Evolutionary conservation across 2,329 filamentous ascomycete species (phyloP).

Genomic region (Aspergillus amoenus): DNA sequence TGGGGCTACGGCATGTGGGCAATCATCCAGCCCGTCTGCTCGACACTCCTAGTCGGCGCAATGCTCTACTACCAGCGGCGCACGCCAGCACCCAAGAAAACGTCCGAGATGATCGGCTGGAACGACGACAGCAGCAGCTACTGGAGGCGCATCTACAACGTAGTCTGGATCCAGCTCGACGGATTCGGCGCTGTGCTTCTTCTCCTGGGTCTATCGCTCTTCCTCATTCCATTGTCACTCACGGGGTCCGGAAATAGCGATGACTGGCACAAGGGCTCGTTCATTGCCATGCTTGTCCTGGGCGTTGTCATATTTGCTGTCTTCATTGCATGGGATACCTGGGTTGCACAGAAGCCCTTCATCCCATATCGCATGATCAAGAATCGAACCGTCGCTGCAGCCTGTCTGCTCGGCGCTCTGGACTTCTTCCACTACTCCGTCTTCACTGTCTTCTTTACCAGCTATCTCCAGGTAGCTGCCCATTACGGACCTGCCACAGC

Average conservation of each 20-base stretch:
- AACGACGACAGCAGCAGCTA: background rate
- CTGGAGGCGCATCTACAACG: conserved; percentile 19
- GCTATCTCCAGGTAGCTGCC: conserved; percentile 42
- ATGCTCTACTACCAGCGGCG: conserved; percentile 35
- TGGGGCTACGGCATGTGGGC: conserved; percentile 48
- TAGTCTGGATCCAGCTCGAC: conserved; percentile 32
- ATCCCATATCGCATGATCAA: conserved; percentile 40
- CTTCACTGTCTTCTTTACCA: conserved; percentile 44
- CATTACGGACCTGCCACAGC: conserved; percentile 37
- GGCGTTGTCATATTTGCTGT: conserved; percentile 24
- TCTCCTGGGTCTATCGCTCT: conserved; percentile 33
- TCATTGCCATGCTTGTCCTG: conserved; percentile 40
- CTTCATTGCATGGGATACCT: conserved; percentile 40
- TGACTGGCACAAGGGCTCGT: conserved; percentile 27
- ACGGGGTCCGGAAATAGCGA: conserved; percentile 34
- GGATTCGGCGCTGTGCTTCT: conserved; percentile 35
- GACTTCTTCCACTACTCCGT: conserved; percentile 38
- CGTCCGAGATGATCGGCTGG: background rate
- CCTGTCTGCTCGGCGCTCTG: conserved; percentile 37
- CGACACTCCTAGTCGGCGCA: conserved; percentile 32
- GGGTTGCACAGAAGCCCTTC: conserved; percentile 39
- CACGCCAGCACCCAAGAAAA: conserved; percentile 3
- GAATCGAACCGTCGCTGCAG: conserved; percentile 41
- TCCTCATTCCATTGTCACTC: conserved; percentile 40
- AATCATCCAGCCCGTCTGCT: conserved; percentile 37